Percentiles rank a stretch among this genome's conserved stretches.
Evolutionary conservation across 192 early-diverging fungal genomes (phyloP).

Genomic region (Pecoramyces ruminantium): DNA sequence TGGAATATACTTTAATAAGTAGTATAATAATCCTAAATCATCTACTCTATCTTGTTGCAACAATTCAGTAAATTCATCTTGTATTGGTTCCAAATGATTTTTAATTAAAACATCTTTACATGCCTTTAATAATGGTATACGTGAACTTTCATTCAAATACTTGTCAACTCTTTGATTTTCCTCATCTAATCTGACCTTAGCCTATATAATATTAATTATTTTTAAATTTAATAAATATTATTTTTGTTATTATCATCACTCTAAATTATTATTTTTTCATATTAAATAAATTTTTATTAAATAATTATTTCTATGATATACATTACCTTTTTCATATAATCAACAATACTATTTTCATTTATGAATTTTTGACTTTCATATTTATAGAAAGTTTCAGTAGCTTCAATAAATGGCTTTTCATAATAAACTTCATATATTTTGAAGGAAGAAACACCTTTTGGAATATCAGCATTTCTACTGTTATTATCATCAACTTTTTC

Average conservation of each 20-base stretch:
- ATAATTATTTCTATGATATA: too few species aligned
- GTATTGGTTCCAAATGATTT: constrained; percentile 62
- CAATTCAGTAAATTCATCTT: constrained; percentile 78
- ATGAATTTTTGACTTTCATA: constrained; percentile 79
- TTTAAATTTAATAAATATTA: too few species aligned
- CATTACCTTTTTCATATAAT: constrained; percentile 84
- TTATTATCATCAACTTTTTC: neutral
- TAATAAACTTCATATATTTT: constrained; percentile 76
- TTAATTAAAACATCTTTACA: constrained; percentile 79
- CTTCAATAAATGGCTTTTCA: constrained; percentile 59
- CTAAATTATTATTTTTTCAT: too few species aligned
- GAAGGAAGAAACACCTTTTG: neutral
- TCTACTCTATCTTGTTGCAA: constrained; percentile 75
- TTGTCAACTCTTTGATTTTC: constrained; percentile 78
- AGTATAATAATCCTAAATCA: constrained; percentile 76
- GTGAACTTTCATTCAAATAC: constrained; percentile 68
- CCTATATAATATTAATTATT: constrained; percentile 15
- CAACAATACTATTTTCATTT: constrained; percentile 70
- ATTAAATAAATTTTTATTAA: too few species aligned
- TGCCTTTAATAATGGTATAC: constrained; percentile 54
- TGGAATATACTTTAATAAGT: constrained; percentile 57
- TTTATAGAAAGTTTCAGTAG: constrained; percentile 74
- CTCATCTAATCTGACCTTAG: constrained; percentile 50
- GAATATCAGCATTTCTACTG: neutral
- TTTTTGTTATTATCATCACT: too few species aligned